Base-by-base conservation (phyloP, 495 filamentous ascomycete genomes). In the Rhypophila decipiens region DNA sequence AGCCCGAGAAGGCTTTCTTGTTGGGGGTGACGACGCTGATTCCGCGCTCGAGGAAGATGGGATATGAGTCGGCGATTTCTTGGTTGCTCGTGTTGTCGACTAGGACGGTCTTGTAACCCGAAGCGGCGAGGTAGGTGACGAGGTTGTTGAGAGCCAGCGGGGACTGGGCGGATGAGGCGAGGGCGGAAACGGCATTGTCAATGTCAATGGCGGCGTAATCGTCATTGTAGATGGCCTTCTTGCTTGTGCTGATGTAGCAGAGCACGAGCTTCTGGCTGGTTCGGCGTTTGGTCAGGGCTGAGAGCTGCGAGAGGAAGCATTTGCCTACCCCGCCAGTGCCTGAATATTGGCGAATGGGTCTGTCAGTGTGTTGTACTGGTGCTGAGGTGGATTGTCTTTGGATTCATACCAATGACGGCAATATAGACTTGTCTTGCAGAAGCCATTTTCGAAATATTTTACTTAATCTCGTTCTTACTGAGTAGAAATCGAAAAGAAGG, bases 71-170 rank as follows among this genome's bases (percentile, higher is more conserved):
- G 2, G 91, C 93, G 9, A 98, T 72, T 37, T 79, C 76, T 43
- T 86, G 83, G 53, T 85, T 87, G 61, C 86, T 90, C 46, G 93
- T 97, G 71, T 96, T 96, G 74, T 98, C 93, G 45, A 96, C 82
- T 23, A 98, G 73, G 44, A 97, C 72, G 4, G 82, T 77, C 49
- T 83, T 82, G 27, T 78, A 82, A 10, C 87, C 88, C 1, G 84
- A 82, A 19, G 73, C 69, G 43, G 71, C 67, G 24, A 97, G 81
- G 66, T 84, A 89, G 2, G 81, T 71, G 51, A 80, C 78, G 29
- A 90, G 80, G 50, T 89, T 74, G 19, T 80, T 63, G 42, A 85
- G 74, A n/a, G 71, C 58, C 18, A 86, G 69, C 19, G 78, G 69
- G 13, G 82, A 70, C 23, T 83, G 69, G 10, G 71, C 69, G 51